A percentile compares a stretch with the other conserved stretches of the same genome.
phyloP scores from a whole-genome alignment of 2,329 filamentous ascomycete species.

The Ophiosphaerella narmari region DNA sequence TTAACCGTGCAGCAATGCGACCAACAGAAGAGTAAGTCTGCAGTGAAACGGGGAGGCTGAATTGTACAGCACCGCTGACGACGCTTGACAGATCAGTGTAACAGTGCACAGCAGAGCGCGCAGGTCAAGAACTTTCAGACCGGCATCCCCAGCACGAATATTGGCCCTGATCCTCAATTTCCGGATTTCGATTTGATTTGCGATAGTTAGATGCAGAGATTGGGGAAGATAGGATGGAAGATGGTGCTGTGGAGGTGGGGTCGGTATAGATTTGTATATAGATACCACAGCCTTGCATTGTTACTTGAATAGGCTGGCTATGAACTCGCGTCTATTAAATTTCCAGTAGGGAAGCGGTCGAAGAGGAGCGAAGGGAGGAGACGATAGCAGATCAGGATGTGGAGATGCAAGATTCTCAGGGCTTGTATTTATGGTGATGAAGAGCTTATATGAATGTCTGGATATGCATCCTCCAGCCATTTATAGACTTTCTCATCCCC shows the following conservation, averaged over 20 bases:
- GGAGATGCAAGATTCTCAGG: conserved; percentile 39
- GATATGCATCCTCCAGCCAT: no score
- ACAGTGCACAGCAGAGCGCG: conserved; percentile 31
- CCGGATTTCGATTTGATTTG: conserved; percentile 47
- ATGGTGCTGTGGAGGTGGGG: background rate
- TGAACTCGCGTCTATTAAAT: no score
- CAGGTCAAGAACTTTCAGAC: conserved; percentile 32
- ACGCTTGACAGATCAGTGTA: conserved; percentile 29
- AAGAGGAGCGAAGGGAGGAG: conserved; percentile 16
- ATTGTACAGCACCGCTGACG: background rate
- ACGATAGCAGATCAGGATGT: conserved; percentile 32
- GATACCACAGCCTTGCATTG: no score
- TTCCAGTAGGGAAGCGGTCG: conserved; percentile 38
- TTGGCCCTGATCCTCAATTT: conserved; percentile 44
- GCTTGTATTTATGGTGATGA: background rate
- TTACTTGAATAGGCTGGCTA: no score
- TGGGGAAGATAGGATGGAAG: no score
- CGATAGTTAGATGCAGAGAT: conserved; percentile 11
- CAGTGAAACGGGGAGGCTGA: background rate
- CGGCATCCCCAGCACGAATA: conserved; percentile 35
- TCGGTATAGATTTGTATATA: background rate
- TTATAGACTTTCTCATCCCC: no score
- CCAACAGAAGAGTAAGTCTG: conserved; percentile 26
- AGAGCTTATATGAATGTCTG: no score
- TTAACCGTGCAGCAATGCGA: conserved; percentile 28